Evolutionary conservation across 495 filamentous ascomycete genomes (phyloP), one percentile per base, ranked within the genome.

Genomic region (Penicillium soppii): DNA sequence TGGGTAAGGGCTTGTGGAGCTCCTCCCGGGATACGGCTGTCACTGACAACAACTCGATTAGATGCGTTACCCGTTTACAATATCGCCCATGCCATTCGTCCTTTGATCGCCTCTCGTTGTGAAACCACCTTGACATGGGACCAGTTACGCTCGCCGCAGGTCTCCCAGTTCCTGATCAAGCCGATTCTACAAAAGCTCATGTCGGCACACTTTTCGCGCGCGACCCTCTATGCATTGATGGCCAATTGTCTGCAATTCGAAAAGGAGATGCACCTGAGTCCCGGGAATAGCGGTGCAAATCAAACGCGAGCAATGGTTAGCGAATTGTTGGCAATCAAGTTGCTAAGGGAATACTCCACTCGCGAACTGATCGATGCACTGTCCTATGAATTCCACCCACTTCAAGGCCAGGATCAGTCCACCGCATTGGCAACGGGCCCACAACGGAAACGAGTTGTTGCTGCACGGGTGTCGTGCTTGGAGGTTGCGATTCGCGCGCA

Each of bases 121-220:
- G 92, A 97, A 68, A 96, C 92, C 4, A 92, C 89, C 0, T 69
- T 97, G 43, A 85, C 89, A n/a, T 97, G 91, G 91, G 92, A 96
- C 52, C 92, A 97, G 68, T 74, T 97, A 53, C 82, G 92, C 42
- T 95, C 92, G 8, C 92, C 92, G 6, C 92, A 97, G 64, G 87
- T 97, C 27, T 96, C 90, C 13, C 91, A 95, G 67, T 97, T 97
- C 64, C 77, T 97, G 19, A 79, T 96, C 58, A 97, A 96, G 73
- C 92, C 92, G 2, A 85, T 88, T 29, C 90, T 91, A 66, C 88
- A 91, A 54, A 86, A 91, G 58, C 89, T 95, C 30, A 81, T 83
- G 45, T 77, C 77, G 19, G 82, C 86, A 16, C 88, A 95, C 67
- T 90, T 95, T 56, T 90, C 87, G 12, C 83, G 87, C 33, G 92